Conservation (phyloP, 2,329 filamentous ascomycete species). For the Aspergillus cejpii region DNA sequence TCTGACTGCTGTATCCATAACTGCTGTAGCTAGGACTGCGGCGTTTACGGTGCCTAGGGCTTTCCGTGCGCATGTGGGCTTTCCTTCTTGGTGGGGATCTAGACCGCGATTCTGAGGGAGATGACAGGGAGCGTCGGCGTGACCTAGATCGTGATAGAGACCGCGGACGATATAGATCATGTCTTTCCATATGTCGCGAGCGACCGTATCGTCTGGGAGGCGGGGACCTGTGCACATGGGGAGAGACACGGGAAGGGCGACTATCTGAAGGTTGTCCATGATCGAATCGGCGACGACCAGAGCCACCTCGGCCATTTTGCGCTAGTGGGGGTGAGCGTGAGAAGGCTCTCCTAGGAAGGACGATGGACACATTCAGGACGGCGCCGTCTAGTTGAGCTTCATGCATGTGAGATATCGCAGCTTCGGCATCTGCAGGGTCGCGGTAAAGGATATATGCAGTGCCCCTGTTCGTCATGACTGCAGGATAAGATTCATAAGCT, state of each 20-base stretch:
- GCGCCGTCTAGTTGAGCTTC: conserved; percentile 88
- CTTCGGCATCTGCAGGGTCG: conserved; percentile 70
- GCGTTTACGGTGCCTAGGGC: conserved; percentile 40
- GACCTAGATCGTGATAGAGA: conserved; percentile 48
- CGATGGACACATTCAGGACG: conserved; percentile 78
- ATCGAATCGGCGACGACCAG: conserved; percentile 43
- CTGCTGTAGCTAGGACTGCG: conserved; percentile 59
- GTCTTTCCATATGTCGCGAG: conserved; percentile 42
- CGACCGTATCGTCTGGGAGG: conserved; percentile 38
- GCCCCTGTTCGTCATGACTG: conserved; percentile 85
- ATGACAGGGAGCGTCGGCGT: conserved; percentile 33
- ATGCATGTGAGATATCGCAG: conserved; percentile 93
- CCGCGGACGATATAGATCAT: conserved; percentile 54
- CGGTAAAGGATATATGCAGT: conserved; percentile 87
- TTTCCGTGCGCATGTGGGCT: conserved; percentile 29
- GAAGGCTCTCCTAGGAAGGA: conserved; percentile 75
- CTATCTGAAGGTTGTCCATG: conserved; percentile 23
- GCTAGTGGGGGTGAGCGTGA: conserved; percentile 70
- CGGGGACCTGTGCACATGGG: conserved; percentile 28
- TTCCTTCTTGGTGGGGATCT: conserved; percentile 38
- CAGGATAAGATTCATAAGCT: conserved; percentile 6
- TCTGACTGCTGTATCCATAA: conserved; percentile 54
- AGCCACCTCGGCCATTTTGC: conserved; percentile 55
- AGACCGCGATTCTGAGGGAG: conserved; percentile 37
- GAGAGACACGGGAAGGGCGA: conserved; percentile 22